Base-by-base conservation (phyloP, 2,329 filamentous ascomycete species). In the Nannizzia gypsea region DNA sequence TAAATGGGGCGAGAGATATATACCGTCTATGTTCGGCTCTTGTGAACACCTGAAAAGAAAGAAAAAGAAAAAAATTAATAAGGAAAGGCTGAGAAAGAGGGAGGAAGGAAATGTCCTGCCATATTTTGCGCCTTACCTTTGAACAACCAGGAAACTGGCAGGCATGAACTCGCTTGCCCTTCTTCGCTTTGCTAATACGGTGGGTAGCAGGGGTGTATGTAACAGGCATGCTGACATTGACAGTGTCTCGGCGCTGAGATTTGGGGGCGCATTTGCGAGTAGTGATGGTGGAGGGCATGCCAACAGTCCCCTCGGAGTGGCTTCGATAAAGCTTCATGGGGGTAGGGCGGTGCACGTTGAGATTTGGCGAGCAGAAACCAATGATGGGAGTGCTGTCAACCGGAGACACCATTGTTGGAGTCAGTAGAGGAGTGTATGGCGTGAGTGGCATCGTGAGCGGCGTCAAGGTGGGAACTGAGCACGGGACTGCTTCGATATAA, bases 161-260 rank as follows among this genome's bases (percentile, higher is more conserved):
- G 6, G 72, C 72, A 64, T 79, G 77, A 13, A 79, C 77, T 57
- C 76, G 74, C 67, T 79, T 79, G 31, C 77, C 77, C 66, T 79
- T 79, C 69, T 78, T 79, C 11, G 77, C 77, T 66, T 79, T 79
- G 69, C 77, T 79, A 64, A 79, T 73, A 57, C 77, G 74, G 64
- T 74, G 74, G 38, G 77, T 79, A 20, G 76, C 78, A 22, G 77
- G 77, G 28, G 77, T 79, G 61, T 77, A 78, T 59, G 74, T 74
- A 56, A 77, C 38, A 28, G 61, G 61, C 3, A 54, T 13, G 54
- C 34, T 56, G 20, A 56, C 38, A 48, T 58, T 42, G 22, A 44
- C 46, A 8, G 22, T 48, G 17, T 50, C 56, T 44, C 56, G 56
- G 22, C 56, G 56, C 28, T 44, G 38, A 15, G 20, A n/a, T 34